Evolutionary conservation across 768 basidiomycete genomes (phyloP).

Genomic region (Baorangia bicolor): DNA sequence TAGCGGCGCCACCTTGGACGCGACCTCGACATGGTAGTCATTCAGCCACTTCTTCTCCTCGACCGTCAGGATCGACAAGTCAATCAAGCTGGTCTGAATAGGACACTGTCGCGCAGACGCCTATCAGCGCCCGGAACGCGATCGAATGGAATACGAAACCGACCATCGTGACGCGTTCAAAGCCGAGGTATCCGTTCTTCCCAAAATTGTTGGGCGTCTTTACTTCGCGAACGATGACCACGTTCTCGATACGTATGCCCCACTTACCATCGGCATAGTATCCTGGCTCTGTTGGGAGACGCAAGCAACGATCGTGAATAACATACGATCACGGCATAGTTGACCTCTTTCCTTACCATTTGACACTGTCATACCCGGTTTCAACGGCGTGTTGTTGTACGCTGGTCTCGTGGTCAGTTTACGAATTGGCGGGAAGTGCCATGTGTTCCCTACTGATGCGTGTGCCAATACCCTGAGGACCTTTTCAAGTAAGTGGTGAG

Average conservation of each 20-base stretch:
- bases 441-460: constrained; percentile 34
- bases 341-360: constrained; percentile 48
- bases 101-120: constrained; percentile 51
- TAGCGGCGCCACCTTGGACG: constrained; percentile 51
- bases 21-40: constrained; percentile 74
- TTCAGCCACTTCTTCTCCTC: constrained; percentile 85
- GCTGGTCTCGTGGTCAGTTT: constrained; percentile 35
- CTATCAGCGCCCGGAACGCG: background rate
- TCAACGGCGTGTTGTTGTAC: constrained; percentile 69
- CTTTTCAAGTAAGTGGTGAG: constrained; percentile 28
- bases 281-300: constrained; percentile 63
- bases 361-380: constrained; percentile 86
- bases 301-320: background rate
- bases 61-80: constrained; percentile 55
- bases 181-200: constrained; percentile 74
- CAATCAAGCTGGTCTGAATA: constrained; percentile 82
- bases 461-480: constrained; percentile 55
- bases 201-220: constrained; percentile 81
- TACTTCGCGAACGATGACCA: constrained; percentile 73
- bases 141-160: constrained; percentile 21
- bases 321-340: background rate
- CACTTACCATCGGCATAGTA: constrained; percentile 90
- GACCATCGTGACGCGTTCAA: constrained; percentile 89
- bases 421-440: background rate
- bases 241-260: constrained; percentile 91